A percentile compares a stretch with the other conserved stretches of the same genome.
phyloP scores from a whole-genome alignment of 148 eudicot species.

The Chenopodium suecicum region DNA sequence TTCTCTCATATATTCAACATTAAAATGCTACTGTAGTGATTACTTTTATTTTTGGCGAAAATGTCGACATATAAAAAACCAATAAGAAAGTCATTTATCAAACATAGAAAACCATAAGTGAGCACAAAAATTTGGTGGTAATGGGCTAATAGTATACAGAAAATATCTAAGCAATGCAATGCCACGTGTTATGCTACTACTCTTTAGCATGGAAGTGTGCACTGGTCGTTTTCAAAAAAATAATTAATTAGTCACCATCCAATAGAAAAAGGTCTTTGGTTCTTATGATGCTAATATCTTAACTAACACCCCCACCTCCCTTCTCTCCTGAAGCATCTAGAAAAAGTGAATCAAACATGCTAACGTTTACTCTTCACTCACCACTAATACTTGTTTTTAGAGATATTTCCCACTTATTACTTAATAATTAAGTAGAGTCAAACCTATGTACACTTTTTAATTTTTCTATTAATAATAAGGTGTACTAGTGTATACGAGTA shows the following conservation, averaged over 20 bases:
- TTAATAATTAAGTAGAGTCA: no score
- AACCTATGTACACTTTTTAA: no score
- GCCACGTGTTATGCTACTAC: background rate
- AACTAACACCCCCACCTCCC: background rate
- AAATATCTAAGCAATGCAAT: background rate
- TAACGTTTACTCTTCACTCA: conserved; percentile 17
- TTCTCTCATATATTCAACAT: no score
- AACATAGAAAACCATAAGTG: no score
- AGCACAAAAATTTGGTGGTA: background rate
- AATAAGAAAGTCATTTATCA: no score
- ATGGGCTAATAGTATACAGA: background rate
- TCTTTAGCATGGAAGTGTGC: background rate
- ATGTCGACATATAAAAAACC: no score
- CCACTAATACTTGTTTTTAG: background rate
- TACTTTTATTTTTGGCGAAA: no score
- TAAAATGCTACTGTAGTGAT: no score
- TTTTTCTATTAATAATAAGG: no score
- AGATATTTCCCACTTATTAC: no score
- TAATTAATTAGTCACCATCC: background rate
- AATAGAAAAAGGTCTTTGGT: background rate
- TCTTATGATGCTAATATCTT: conserved; percentile 5
- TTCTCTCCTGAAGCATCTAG: conserved; percentile 30
- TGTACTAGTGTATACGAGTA: no score
- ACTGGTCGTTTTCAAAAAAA: background rate
- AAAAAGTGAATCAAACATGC: conserved; percentile 15